Conservation (phyloP, 108 stramenopile genomes). For the Skeletonema tropicum region DNA sequence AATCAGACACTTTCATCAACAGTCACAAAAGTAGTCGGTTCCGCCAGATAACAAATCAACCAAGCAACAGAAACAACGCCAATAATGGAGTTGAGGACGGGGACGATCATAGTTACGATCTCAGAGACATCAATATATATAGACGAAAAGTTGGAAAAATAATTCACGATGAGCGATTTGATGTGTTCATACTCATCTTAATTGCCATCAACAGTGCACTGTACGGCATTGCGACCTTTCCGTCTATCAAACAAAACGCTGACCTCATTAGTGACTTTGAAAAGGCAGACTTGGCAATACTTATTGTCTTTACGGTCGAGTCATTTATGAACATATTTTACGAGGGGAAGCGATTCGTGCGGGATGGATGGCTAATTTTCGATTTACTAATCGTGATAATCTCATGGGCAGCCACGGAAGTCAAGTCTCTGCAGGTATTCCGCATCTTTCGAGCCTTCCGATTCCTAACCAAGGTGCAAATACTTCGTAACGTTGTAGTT, state of each 20-base stretch:
- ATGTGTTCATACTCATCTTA: constrained; percentile 55
- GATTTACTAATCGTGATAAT: constrained; percentile 47
- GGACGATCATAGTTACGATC: neutral
- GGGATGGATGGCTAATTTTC: constrained; percentile 61
- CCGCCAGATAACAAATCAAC: neutral
- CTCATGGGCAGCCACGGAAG: constrained; percentile 30
- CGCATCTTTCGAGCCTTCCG: constrained; percentile 53
- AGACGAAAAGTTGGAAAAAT: constrained; percentile 30
- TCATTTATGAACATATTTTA: constrained; percentile 57
- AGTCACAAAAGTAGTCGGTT: neutral
- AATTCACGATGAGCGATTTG: constrained; percentile 57
- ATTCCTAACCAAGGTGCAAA: constrained; percentile 36
- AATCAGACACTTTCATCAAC: neutral
- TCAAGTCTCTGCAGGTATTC: constrained; percentile 38
- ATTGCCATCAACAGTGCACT: constrained; percentile 69
- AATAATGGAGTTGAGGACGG: neutral
- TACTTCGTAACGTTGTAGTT: constrained; percentile 33
- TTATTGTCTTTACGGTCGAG: constrained; percentile 75
- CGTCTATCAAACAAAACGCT: constrained; percentile 50
- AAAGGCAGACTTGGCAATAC: constrained; percentile 50
- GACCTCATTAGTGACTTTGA: constrained; percentile 46
- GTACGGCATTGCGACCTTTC: constrained; percentile 75
- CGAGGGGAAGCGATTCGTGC: constrained; percentile 53
- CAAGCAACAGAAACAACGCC: neutral
- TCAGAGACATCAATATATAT: neutral